A percentile compares a stretch with the other conserved stretches of the same genome.
Evolutionary conservation across 805 yeast genomes (phyloP).

Genomic region (Ogataea thermomethanolica): DNA sequence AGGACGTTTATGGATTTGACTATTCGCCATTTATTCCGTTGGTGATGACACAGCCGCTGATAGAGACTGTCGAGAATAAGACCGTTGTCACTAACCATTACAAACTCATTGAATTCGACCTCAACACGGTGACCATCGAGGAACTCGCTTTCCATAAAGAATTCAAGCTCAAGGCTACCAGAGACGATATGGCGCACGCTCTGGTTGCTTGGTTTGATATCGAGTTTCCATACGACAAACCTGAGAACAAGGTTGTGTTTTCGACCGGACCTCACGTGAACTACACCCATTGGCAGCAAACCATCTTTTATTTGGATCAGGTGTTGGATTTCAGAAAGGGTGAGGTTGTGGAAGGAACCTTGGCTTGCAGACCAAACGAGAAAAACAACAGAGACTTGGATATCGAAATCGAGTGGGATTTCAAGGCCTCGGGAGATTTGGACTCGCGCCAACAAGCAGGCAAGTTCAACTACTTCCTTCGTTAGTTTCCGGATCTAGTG

Average conservation of each 20-base stretch:
- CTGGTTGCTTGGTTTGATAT: conserved; percentile 93
- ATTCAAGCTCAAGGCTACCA: conserved; percentile 70
- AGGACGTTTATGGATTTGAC: conserved; percentile 95
- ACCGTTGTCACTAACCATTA: conserved; percentile 70
- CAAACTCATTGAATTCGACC: conserved; percentile 75
- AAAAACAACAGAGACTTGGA: conserved; percentile 88
- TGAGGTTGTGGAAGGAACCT: conserved; percentile 66
- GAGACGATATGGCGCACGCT: conserved; percentile 84
- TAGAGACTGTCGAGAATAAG: conserved; percentile 83
- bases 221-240: conserved; percentile 65
- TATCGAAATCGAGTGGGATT: conserved; percentile 63
- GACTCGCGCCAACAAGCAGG: conserved; percentile 53
- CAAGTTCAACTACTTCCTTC: conserved; percentile 66
- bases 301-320: conserved; percentile 85
- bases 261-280: conserved; percentile 93
- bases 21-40: conserved; percentile 84
- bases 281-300: conserved; percentile 99
- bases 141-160: conserved; percentile 72
- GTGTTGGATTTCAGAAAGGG: conserved; percentile 75
- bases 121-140: conserved; percentile 81
- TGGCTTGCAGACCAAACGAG: conserved; percentile 73
- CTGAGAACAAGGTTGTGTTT: conserved; percentile 61
- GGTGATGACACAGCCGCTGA: conserved; percentile 91
- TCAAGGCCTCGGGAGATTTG: conserved; percentile 36
- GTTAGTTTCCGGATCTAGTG: conserved; percentile 38